Evolutionary conservation across 768 basidiomycete species (phyloP), one percentile per base, ranked within the genome.

Genomic region (Lactarius akahatsu): DNA sequence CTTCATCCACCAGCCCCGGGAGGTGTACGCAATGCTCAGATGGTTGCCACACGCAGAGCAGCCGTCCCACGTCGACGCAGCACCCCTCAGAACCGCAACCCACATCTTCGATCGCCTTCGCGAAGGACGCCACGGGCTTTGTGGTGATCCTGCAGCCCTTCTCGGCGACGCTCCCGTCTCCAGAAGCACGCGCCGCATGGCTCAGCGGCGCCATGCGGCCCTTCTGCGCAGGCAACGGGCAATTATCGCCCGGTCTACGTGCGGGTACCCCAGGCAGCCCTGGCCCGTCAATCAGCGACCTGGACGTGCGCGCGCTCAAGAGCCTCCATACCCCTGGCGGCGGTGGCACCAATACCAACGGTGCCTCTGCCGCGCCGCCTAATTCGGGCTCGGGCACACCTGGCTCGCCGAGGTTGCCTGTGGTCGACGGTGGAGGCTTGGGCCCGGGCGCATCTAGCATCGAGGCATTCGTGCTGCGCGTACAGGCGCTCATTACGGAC

Each of bases 221-320:
- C n/a, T n/a, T n/a, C n/a, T n/a, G n/a, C n/a, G n/a, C n/a, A n/a
- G n/a, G n/a, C n/a, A n/a, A n/a, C n/a, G n/a, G n/a, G n/a, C n/a
- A n/a, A n/a, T n/a, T n/a, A n/a, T 73, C 62, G 16, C 66, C 70
- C 15, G 72, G 69, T 41, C 73, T 74, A 1, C 74, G 73, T 20
- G 54, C 69, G 2, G 0, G 78, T 73, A n/a, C 72, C 3, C 64
- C 76, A 11, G 74, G 81, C 82, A 0, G 77, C 74, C 38, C 77
- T 72, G 57, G 80, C 74, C 67, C 76, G 5, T 93, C 91, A 10
- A 80, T 94, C 45, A 91, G 90, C 28, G 90, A 95, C 57, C 81
- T 95, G 73, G 92, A 96, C 74, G 87, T 96, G 20, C 89, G 92
- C 11, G 84, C 92, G 7, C 86, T 97, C 74, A 95, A 95, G 76